phyloP scores from a whole-genome alignment of 2,329 filamentous ascomycete genomes.

The Davidsoniella eucalypti region DNA sequence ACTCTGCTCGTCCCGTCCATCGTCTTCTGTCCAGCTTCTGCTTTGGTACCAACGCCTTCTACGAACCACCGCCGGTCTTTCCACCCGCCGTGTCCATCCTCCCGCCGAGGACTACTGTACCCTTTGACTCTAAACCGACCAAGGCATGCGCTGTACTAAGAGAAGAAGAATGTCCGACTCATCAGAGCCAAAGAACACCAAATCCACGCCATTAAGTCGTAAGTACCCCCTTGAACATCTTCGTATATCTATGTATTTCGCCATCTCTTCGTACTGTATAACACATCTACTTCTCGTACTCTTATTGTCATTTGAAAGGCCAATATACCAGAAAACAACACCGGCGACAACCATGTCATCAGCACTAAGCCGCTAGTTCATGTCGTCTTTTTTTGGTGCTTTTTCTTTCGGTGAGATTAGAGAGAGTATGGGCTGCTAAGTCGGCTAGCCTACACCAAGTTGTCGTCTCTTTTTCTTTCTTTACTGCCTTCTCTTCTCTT shows the following conservation, averaged over 20 bases:
- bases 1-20: too few species aligned
- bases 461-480: not conserved
- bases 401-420: not conserved
- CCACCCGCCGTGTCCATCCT: not conserved
- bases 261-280: too few species aligned
- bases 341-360: too few species aligned
- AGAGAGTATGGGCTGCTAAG: too few species aligned
- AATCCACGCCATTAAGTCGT: slow-evolving; percentile 6
- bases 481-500: not conserved
- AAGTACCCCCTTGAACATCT: not conserved
- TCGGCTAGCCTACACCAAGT: too few species aligned
- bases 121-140: not conserved
- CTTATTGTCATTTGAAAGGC: not conserved
- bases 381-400: not conserved
- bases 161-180: slow-evolving; percentile 11
- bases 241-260: too few species aligned
- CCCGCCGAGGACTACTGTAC: not conserved
- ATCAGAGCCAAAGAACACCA: slow-evolving; percentile 3
- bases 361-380: not conserved
- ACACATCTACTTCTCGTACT: not conserved
- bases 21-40: too few species aligned
- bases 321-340: too few species aligned
- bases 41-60: not conserved
- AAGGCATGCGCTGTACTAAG: slow-evolving; percentile 7
- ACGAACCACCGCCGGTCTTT: not conserved